These are phyloP conservation scores for Pseudogymnoascus sp. DNA, from an alignment of 2,329 filamentous ascomycete genomes.

Conservation along the genomic window DNA sequence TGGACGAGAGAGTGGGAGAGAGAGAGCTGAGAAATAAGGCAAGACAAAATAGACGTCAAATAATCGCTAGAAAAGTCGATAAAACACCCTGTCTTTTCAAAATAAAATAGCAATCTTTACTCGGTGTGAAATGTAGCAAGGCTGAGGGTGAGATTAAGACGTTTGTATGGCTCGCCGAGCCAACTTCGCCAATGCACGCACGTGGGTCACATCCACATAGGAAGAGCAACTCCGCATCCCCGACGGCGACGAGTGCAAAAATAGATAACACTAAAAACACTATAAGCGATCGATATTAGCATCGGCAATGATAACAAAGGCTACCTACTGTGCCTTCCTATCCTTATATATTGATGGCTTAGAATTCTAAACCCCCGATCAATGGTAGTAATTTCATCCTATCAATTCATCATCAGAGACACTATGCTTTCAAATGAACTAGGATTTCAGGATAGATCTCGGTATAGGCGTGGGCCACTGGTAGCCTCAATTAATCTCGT, in stretches of 20 bases:
- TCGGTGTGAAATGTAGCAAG: neutral
- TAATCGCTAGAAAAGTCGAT: neutral
- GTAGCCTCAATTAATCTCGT: neutral
- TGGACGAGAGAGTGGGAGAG: neutral
- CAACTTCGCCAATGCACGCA: neutral
- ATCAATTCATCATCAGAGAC: neutral
- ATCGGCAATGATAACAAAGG: neutral
- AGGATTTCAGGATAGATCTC: neutral
- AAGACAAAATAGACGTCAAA: neutral
- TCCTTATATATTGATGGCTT: neutral
- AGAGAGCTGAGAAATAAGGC: neutral
- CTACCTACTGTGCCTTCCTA: neutral
- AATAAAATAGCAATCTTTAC: neutral
- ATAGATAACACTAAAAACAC: neutral
- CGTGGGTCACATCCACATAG: neutral
- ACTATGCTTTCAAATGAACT: neutral
- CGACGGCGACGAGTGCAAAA: neutral
- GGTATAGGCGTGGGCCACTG: neutral
- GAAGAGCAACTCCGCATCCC: neutral
- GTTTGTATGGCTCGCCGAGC: neutral
- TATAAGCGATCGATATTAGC: neutral
- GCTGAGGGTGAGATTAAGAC: neutral
- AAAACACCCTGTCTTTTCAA: neutral
- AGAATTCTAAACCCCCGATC: neutral
- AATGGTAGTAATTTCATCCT: neutral